Evolutionary conservation across 2,329 filamentous ascomycete species (phyloP), one percentile per base, ranked within the genome.

Genomic region (Colletotrichum sp.): DNA sequence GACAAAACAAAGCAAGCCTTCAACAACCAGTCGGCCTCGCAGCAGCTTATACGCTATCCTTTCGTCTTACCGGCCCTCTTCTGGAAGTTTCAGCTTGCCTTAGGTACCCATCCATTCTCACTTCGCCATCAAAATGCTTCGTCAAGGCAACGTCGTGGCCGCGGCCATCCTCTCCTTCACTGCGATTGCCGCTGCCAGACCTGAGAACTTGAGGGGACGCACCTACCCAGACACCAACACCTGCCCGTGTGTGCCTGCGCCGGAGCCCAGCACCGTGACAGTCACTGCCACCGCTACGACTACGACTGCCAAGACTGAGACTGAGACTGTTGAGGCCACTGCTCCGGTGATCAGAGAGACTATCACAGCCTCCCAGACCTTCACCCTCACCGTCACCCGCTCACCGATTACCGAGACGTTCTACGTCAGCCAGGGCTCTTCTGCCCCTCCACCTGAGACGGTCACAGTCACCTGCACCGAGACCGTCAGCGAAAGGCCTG

Each of bases 271-370:
- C 70, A 68, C 8, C 36, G 78, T 57, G 39, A 78, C 55, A 72
- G 78, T 77, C 30, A 77, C 75, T 36, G 72, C 80, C 24, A 82
- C 80, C 9, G 28, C 77, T 8, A 70, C 78, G 16, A 80, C 78
- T 10, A 70, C 78, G 12, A 80, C 78, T 9, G 70, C 67, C 26
- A 48, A 75, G 32, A 81, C 78, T 7, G 69, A 79, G 34, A 82
- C 78, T 7, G 69, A 79, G 34, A 82, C 77, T 12, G 70, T 82
- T n/a, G 80, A 80, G 18, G 75, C 80, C 48, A 63, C 74, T 79
- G 28, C 59, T 9, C 65, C 65, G 7, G 48, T 69, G 8, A 65
- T 18, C 43, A 73, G 26, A 18, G 75, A 81, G 8, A 78, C 78
- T 7, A 74, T 81, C 28, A 80, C 80, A 55, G 77, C 80, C 21